Evolutionary conservation across 805 yeast genomes (phyloP), one percentile per base, ranked within the genome.

Genomic region (Vanderwaltozyma verrucispora): DNA sequence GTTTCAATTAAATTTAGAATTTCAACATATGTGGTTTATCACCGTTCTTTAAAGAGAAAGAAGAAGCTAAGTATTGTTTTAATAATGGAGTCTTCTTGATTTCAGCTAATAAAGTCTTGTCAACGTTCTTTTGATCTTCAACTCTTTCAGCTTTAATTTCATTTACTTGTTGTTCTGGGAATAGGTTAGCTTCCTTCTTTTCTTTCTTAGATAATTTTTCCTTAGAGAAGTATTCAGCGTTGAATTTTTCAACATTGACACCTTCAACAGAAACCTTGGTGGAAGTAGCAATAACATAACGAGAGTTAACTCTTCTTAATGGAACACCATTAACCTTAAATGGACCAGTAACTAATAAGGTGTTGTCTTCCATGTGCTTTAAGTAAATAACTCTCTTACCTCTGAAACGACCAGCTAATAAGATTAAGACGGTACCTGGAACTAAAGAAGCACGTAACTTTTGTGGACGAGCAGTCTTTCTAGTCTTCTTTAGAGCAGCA

Each of bases 251-350:
- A 55, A 84, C 87, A 62, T 84, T 83, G 54, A 87, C 85, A 52
- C 79, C 69, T 42, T 76, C 74, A 54, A 89, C 80, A 53, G 77
- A 69, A 61, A 92, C 83, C 68, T 75, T 71, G 71, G 98, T 92
- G 56, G 96, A 86, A 64, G 98, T 89, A 62, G 96, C 97, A 72
- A 89, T 89, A 59, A 92, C 98, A 74, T 89, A 92, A 71, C 95
- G 85, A 59, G 96, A 80, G 70, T 89, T 92, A 59, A 89, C 97
- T 78, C 96, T 85, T 82, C 97, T 87, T 69, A 89, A 77, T 68
- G 98, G 97, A 56, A 89, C 98, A 76, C 98, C 98, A 75, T 89
- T 89, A 63, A 89, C 85, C 80, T 92, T 89, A 95, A 89, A 92
- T 62, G 98, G 98, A 68, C 98, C 98, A 47, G 96, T 73, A 49